Conservation (phyloP, 2,329 filamentous ascomycete species). For the Pyrenophora graminea region DNA sequence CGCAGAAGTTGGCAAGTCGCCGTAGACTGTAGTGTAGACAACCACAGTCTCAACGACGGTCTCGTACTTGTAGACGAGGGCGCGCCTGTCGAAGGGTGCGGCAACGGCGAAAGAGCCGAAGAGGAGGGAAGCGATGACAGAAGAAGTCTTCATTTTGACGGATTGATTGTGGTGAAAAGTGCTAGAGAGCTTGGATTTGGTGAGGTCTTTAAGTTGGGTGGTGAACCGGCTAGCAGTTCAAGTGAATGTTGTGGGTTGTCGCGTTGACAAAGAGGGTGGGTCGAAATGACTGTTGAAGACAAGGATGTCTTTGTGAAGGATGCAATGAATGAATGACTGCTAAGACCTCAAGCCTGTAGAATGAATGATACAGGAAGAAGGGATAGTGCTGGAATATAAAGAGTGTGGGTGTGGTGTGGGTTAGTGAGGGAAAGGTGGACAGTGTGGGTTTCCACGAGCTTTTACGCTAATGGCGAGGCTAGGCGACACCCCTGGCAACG, state of each 20-base stretch:
- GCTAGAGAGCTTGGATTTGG: constrained; percentile 17
- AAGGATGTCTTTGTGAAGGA: constrained; percentile 36
- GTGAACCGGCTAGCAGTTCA: constrained; percentile 45
- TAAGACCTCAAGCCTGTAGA: constrained; percentile 48
- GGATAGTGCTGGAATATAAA: constrained; percentile 29
- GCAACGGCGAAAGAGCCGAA: constrained; percentile 43
- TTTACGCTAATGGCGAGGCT: constrained; percentile 6
- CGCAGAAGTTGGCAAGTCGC: constrained; percentile 22
- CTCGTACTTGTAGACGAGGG: constrained; percentile 40
- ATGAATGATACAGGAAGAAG: constrained; percentile 20
- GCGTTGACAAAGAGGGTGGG: constrained; percentile 31
- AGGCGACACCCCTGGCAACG: constrained; percentile 23
- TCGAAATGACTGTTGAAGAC: constrained; percentile 40
- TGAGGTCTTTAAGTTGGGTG: constrained; percentile 24
- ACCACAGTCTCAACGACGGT: constrained; percentile 40
- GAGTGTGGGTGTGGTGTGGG: constrained; percentile 24
- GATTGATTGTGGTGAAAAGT: constrained; percentile 16
- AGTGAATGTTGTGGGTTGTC: constrained; percentile 18
- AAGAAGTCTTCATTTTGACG: constrained; percentile 43
- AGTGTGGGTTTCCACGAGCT: constrained; percentile 6
- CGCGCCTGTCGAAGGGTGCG: constrained; percentile 42
- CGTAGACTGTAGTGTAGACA: constrained; percentile 44
- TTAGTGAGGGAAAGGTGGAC: constrained; percentile 13
- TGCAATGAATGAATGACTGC: constrained; percentile 37
- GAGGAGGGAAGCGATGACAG: constrained; percentile 41